Evolutionary conservation across 1,284 basidiomycete species (phyloP), one percentile per base, ranked within the genome.

Genomic region (Tranzscheliella williamsii): DNA sequence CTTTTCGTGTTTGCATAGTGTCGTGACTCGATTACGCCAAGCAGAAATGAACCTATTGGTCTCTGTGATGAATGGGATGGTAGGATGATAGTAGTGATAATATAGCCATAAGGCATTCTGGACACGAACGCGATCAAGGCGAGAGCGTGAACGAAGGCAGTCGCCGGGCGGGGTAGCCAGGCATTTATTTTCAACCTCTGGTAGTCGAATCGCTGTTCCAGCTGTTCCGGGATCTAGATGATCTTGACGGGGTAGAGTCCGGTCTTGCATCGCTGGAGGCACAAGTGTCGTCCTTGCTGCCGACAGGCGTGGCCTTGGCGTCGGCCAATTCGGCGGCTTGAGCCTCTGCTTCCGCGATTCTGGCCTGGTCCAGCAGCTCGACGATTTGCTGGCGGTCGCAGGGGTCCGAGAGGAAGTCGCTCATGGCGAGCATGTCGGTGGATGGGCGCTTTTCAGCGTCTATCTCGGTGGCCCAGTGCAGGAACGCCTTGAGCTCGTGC

Each of bases 381-480:
- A 53, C 57, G 11, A 66, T 66, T 22, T 45, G 48, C 12, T 48
- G 42, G 5, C 50, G 40, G 36, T 54, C 61, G 50, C 53, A 62
- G 2, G 63, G 58, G 21, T 57, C 49, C 36, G 60, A 47, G 16
- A 63, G 39, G 18, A 66, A 66, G 27, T 66, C 63, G 45, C 53
- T 66, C 53, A 60, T 56, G 24, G 52, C 44, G 16, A 72, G 64
- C 49, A 41, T 62, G 35, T 65, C 70, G 23, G 67, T 68, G 17
- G 42, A 55, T 21, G 67, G 67, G 13, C 70, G 48, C 42, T 65
- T 62, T 24, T 67, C 54, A 2, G 57, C 51, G 22, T 68, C 51
- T 56, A 71, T 68, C 47, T 72, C 62, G 8, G 68, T 65, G 20
- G 62, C 58, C 61, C 57, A 63, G n/a, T 69, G 60, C 29, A 72